These are phyloP conservation scores for Sporothrix phasma DNA, from an alignment of 2,329 filamentous ascomycete genomes.

Conservation along the genomic window DNA sequence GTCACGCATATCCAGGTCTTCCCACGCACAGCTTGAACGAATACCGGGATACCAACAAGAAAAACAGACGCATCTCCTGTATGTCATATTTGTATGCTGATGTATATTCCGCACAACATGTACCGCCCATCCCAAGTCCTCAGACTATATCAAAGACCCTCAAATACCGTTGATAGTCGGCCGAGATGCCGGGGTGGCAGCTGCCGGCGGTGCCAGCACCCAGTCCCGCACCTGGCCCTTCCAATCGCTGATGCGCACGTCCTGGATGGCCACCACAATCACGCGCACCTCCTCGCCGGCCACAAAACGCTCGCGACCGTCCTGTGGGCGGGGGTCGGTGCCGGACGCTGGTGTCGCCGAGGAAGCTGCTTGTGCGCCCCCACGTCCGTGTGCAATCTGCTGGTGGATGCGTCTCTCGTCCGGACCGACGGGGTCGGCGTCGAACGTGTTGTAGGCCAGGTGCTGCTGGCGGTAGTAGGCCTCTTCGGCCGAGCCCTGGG, in stretches of 20 bases:
- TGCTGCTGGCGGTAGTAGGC: slow-evolving; percentile 73
- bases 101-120: neutral
- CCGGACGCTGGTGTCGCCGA: neutral
- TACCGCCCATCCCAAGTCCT: no score
- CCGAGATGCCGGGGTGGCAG: slow-evolving; percentile 16
- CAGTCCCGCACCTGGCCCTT: slow-evolving; percentile 88
- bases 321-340: slow-evolving; percentile 31
- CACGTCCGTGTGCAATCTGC: slow-evolving; percentile 22
- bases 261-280: slow-evolving; percentile 72
- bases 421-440: slow-evolving; percentile 35
- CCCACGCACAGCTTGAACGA: no score
- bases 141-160: neutral
- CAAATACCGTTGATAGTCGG: slow-evolving; percentile 32
- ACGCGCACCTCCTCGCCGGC: slow-evolving; percentile 77
- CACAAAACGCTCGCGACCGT: slow-evolving; percentile 57
- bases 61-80: no score
- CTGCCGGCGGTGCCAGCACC: slow-evolving; percentile 32
- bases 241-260: slow-evolving; percentile 86
- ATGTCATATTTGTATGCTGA: neutral
- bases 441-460: slow-evolving; percentile 86
- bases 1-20: no score
- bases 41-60: no score
- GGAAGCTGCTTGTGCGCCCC: slow-evolving; percentile 17
- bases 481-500: slow-evolving; percentile 69
- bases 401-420: slow-evolving; percentile 31